These are phyloP conservation scores for Alliaria petiolata DNA, from an alignment of 345 rosid species.

Conservation along the genomic window DNA sequence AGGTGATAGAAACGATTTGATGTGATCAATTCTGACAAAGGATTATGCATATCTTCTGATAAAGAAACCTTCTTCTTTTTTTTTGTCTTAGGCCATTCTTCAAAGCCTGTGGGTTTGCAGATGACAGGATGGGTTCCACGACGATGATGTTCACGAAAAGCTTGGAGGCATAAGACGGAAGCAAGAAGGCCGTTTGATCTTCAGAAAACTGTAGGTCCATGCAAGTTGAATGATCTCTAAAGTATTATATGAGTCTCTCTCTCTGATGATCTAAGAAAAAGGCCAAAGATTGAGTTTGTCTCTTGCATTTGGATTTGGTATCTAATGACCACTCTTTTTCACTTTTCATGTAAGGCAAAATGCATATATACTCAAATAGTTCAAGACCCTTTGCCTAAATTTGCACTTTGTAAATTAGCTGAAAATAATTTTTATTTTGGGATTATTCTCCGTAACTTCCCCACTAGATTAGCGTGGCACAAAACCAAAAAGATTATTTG, in stretches of 20 bases:
- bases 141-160: slow-evolving; percentile 77
- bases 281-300: too few relatives aligned
- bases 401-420: too few relatives aligned
- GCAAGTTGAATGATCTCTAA: slow-evolving; percentile 7
- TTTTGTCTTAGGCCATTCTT: slow-evolving; percentile 61
- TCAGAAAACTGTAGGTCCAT: neutral
- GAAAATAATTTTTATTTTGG: neutral
- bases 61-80: neutral
- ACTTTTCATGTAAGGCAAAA: neutral
- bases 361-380: neutral
- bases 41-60: neutral
- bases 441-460: too few relatives aligned
- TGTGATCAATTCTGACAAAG: too few relatives aligned
- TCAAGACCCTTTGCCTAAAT: neutral
- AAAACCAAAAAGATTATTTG: too few relatives aligned
- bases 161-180: neutral
- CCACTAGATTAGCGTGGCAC: too few relatives aligned
- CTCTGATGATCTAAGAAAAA: slow-evolving; percentile 6
- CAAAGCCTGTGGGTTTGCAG: slow-evolving; percentile 80
- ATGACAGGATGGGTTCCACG: slow-evolving; percentile 74
- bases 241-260: too few relatives aligned
- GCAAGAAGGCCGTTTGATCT: neutral
- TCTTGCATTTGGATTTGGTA: slow-evolving; percentile 11
- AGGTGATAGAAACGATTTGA: neutral
- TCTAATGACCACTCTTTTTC: neutral